These are phyloP conservation scores for Setaria viridis DNA, from an alignment of 202 grass and related monocot genomes.

Conservation along the genomic window DNA sequence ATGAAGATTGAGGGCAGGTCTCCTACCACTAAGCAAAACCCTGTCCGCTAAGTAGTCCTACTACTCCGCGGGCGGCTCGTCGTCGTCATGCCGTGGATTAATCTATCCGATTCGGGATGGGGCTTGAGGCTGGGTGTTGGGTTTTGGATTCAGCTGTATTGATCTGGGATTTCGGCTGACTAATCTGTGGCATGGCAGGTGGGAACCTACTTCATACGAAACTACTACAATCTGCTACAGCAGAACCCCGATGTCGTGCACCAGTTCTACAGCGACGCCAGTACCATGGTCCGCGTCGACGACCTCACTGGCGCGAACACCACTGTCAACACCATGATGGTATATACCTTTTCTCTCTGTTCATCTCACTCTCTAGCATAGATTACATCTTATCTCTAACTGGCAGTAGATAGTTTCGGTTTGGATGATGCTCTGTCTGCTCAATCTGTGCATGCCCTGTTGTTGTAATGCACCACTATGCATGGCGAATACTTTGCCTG, in stretches of 20 bases:
- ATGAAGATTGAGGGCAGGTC: too few relatives aligned
- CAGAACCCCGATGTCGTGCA: conserved; percentile 82
- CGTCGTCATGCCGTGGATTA: neutral
- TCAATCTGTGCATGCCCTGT: neutral
- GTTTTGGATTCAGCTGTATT: neutral
- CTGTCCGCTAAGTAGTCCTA: neutral
- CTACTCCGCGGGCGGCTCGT: neutral
- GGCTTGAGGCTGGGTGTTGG: neutral
- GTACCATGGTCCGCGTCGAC: conserved; percentile 83
- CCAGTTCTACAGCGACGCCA: conserved; percentile 95
- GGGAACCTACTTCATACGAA: conserved; percentile 86
- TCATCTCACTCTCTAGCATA: neutral
- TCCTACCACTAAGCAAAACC: neutral
- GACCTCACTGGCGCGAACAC: conserved; percentile 63
- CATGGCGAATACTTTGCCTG: neutral
- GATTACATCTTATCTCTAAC: neutral
- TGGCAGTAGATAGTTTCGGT: neutral
- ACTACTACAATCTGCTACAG: conserved; percentile 92
- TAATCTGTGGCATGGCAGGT: conserved; percentile 55
- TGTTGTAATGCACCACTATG: neutral
- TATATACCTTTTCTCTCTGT: conserved; percentile 29
- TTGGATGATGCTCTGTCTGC: neutral
- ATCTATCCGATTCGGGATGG: neutral
- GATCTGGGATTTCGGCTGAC: too few relatives aligned
- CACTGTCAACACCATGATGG: conserved; percentile 79